phyloP scores from a whole-genome alignment of 306 rosid species.

The Dryas octopetala region DNA sequence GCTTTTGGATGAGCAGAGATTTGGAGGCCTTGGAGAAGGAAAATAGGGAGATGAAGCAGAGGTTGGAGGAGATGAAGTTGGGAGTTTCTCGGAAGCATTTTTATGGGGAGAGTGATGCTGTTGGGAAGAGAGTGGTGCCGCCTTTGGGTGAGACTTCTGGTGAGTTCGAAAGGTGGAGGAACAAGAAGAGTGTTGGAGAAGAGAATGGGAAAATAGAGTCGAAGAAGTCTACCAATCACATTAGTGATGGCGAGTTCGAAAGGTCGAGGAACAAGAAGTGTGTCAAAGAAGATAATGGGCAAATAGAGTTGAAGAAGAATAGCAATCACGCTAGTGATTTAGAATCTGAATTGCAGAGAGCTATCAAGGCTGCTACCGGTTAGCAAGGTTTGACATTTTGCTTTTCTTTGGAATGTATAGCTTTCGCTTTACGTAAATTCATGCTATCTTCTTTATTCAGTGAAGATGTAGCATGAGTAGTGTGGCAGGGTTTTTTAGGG shows the following conservation, averaged over 20 bases:
- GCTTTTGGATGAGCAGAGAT: constrained; percentile 57
- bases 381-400: constrained; percentile 41
- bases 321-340: constrained; percentile 43
- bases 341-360: constrained; percentile 84
- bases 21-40: constrained; percentile 67
- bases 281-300: constrained; percentile 35
- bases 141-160: constrained; percentile 33
- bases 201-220: constrained; percentile 40
- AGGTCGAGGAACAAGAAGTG: constrained; percentile 52
- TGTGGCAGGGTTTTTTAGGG: constrained; percentile 6
- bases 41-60: constrained; percentile 63
- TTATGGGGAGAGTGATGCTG: constrained; percentile 25
- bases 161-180: constrained; percentile 57
- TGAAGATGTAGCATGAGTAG: constrained; percentile 10
- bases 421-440: constrained; percentile 3
- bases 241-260: constrained; percentile 47
- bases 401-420: constrained; percentile 29
- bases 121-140: constrained; percentile 22
- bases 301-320: constrained; percentile 42
- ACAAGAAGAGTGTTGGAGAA: constrained; percentile 33
- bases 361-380: constrained; percentile 73
- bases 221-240: constrained; percentile 38
- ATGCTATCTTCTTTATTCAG: background rate
- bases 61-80: constrained; percentile 52
- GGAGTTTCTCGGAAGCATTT: constrained; percentile 31